Base-by-base conservation (phyloP, 805 yeast genomes). In the Dipodascus albidus region DNA sequence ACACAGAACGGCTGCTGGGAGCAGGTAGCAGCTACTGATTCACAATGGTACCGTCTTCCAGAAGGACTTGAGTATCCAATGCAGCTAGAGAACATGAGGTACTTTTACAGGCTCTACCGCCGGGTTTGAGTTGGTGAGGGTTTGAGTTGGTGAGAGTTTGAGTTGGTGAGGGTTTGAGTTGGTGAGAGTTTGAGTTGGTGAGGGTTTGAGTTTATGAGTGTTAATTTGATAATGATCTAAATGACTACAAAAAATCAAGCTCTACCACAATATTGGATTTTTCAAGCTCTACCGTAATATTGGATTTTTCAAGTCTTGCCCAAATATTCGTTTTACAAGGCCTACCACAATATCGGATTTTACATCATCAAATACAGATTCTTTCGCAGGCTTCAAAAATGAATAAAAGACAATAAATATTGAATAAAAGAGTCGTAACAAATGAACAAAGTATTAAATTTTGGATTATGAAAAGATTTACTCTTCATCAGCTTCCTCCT, bases 11-110 rank as follows among this genome's bases (percentile, higher is more conserved):
- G 56, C 44, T 85, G 85, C 9, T 88, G 96, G 96, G 80, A 78
- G 49, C 64, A 83, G 3, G 71, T 85, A 0, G 76, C 76, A 2
- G 74, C 78, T 55, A 78, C 81, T 53, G 96, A 88, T 59, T 83
- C 93, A 53, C 77, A 83, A 57, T 88, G 96, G 96, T 88, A 81
- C 67, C 73, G 96, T 60, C 66, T 77, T 48, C 77, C 73, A 19
- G 68, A 71, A 17, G 74, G 74, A 14, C 67, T 83, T 14, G 69
- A 76, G 11, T 88, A 87, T 59, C 76, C 77, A 1, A 70, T 86
- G 68, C 85, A 85, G 60, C 67, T 88, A 56, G 96, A 88, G 64
- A 88, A 85, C 64, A 87, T 87, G 96, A 75, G 96, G 56, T 86
- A 85, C 65, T 87, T 88, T 65, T 82, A 83, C 65, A 74, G 95